Evolutionary conservation across 371 early-diverging fungal genomes (phyloP), one percentile per base, ranked within the genome.

Genomic region (Thermomucor indicae-seudaticae): DNA sequence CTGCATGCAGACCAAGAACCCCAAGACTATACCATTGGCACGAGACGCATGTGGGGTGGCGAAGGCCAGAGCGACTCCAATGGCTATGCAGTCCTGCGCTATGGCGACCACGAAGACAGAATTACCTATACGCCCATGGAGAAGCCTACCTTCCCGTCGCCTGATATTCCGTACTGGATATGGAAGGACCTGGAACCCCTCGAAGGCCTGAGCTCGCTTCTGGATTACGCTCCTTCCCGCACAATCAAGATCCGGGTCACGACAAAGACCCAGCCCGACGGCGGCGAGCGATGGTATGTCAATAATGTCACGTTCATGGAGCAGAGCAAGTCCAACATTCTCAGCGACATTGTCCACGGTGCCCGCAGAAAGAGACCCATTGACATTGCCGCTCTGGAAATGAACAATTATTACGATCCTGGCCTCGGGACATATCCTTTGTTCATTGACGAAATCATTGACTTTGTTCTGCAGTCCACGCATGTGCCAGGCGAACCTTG

Each of bases 341-440:
- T 70, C 10, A 20, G 51, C 8, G 38, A 52, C 0, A 52, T 67
- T 10, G 22, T 53, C n/a, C 38, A 29, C 3, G 53, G 53, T 2
- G 43, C 41, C 24, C 47, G 70, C 10, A 23, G 24, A 2, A n/a
- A n/a, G n/a, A n/a, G n/a, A n/a, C n/a, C n/a, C n/a, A n/a, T n/a
- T n/a, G n/a, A n/a, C n/a, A n/a, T n/a, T n/a, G 25, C 35, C 19
- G 12, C 49, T 11, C 24, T n/a, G 12, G 10, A 23, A 8, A 24
- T 35, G 17, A 35, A 16, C 12, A 22, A 14, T 6, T 66, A 64
- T 5, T 72, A 59, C 37, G 64, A 68, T 35, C 53, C 60, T 7
- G 28, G 41, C 17, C 48, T 69, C n/a, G 56, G 64, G 2, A 73
- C 70, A 1, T 73, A 73, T 29, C 74, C 70, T 1, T 17, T 73